Evolutionary conservation across 2,329 filamentous ascomycete genomes (phyloP), one percentile per base, ranked within the genome.

Genomic region (Fusarium agapanthi): DNA sequence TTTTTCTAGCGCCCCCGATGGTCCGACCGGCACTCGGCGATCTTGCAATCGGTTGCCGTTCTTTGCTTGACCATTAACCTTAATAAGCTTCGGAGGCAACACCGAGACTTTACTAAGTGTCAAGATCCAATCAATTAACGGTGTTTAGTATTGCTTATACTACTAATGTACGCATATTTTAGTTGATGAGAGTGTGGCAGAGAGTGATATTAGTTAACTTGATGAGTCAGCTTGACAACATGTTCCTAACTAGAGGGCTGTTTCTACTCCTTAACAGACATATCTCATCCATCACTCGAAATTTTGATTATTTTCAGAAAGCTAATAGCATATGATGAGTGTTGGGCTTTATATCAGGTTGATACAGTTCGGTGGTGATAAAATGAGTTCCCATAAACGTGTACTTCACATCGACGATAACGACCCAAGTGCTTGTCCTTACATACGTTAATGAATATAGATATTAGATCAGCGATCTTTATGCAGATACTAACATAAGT

Each of bases 1-100:
- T 50, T 66, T 58, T 65, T 56, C 43, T 73, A 64, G 66, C 45
- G 48, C 55, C 34, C 65, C 76, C 76, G 76, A 78, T 59, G 76
- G 67, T 70, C 71, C 67, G 71, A 51, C 75, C 73, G 75, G 65
- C 75, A 72, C 64, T 77, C 75, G 75, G 75, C 61, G 75, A 67
- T 48, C 61, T 45, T 51, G 54, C 58, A n/a, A n/a, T n/a, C n/a
- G 65, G 66, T 71, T 76, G 70, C 72, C 74, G 74, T 63, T 38
- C 40, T 51, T 32, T 58, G 34, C 40, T 57, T 32, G 15, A 32
- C 22, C 30, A 34, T 24, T 8, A 20, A 18, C 12, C 30, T 58
- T 30, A 48, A 12, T 69, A 51, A 64, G 58, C 58, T 48, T 53
- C 40, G 65, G 65, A 48, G 51, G 47, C 45, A 69, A 54, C 41